A percentile compares a stretch with the other conserved stretches of the same genome.
Evolutionary conservation across 2,329 filamentous ascomycete genomes (phyloP).

Genomic region (Pseudonectria buxi): DNA sequence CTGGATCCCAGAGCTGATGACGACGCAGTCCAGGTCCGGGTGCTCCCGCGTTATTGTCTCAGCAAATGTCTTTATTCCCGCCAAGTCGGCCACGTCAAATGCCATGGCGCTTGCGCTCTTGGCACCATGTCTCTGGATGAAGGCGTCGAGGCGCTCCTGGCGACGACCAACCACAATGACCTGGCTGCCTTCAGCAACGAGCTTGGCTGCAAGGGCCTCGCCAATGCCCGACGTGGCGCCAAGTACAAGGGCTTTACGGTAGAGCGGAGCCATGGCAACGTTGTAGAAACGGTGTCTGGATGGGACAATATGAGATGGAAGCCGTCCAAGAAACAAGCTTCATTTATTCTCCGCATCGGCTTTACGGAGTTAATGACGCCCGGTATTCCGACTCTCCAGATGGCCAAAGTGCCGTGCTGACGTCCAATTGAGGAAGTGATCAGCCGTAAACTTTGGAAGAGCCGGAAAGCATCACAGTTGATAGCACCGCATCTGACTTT

Average conservation of each 20-base stretch:
- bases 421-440: no score
- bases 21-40: conserved; percentile 36
- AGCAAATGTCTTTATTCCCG: conserved; percentile 22
- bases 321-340: conserved; percentile 1
- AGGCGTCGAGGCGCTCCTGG: conserved; percentile 40
- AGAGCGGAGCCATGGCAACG: conserved; percentile 19
- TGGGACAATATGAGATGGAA: neutral
- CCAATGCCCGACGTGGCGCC: conserved; percentile 25
- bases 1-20: conserved; percentile 54
- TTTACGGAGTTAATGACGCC: no score
- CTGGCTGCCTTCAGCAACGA: conserved; percentile 35
- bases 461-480: no score
- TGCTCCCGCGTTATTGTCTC: conserved; percentile 7
- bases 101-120: conserved; percentile 29
- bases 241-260: conserved; percentile 36
- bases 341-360: no score
- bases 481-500: no score
- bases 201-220: conserved; percentile 26
- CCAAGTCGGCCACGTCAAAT: conserved; percentile 39
- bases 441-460: no score
- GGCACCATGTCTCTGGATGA: conserved; percentile 37
- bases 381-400: no score
- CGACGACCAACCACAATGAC: conserved; percentile 43
- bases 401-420: no score
- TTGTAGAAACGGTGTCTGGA: neutral